Percentiles rank a stretch among this genome's conserved stretches.
These are phyloP conservation scores for Wickerhamomyces xylosicus DNA, from an alignment of 805 yeast genomes.

Conservation along the genomic window DNA sequence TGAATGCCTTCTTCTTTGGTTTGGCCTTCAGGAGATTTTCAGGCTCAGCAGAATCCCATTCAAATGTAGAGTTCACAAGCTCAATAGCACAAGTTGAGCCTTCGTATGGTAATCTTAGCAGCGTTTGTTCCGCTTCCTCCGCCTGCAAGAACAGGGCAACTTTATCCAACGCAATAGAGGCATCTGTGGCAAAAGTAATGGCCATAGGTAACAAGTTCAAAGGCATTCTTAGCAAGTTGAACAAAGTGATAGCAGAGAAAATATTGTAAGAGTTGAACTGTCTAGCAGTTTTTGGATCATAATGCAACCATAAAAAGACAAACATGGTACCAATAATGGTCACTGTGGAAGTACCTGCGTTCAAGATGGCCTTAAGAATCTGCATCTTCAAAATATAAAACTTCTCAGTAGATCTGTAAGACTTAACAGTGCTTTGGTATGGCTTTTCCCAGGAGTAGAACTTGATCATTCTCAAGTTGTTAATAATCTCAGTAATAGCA, in stretches of 20 bases:
- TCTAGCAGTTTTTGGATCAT: slow-evolving; percentile 23
- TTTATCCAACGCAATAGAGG: slow-evolving; percentile 44
- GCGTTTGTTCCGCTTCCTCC: slow-evolving; percentile 26
- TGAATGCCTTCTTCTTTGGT: slow-evolving; percentile 1
- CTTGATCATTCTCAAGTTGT: slow-evolving; percentile 73
- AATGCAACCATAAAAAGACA: slow-evolving; percentile 51
- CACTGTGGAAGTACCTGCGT: slow-evolving; percentile 53
- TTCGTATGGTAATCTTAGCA: slow-evolving; percentile 20
- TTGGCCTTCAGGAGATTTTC: slow-evolving; percentile 1
- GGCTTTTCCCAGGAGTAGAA: slow-evolving; percentile 90
- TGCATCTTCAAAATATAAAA: slow-evolving; percentile 50
- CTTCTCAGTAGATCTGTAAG: slow-evolving; percentile 55
- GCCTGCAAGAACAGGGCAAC: slow-evolving; percentile 34
- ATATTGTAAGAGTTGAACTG: slow-evolving; percentile 45
- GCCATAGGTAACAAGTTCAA: slow-evolving; percentile 60
- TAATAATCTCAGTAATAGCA: slow-evolving; percentile 67
- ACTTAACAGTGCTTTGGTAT: slow-evolving; percentile 45
- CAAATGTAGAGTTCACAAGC: slow-evolving; percentile 36
- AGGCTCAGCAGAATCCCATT: slow-evolving; percentile 37
- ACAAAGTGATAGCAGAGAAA: slow-evolving; percentile 62
- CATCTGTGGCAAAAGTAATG: slow-evolving; percentile 52
- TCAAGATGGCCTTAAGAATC: slow-evolving; percentile 47
- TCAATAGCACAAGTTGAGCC: slow-evolving; percentile 34
- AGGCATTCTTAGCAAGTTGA: slow-evolving; percentile 50
- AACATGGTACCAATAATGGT: slow-evolving; percentile 49